Evolutionary conservation across 2,329 filamentous ascomycete genomes (phyloP).

Genomic region (Penicillium crustosum): DNA sequence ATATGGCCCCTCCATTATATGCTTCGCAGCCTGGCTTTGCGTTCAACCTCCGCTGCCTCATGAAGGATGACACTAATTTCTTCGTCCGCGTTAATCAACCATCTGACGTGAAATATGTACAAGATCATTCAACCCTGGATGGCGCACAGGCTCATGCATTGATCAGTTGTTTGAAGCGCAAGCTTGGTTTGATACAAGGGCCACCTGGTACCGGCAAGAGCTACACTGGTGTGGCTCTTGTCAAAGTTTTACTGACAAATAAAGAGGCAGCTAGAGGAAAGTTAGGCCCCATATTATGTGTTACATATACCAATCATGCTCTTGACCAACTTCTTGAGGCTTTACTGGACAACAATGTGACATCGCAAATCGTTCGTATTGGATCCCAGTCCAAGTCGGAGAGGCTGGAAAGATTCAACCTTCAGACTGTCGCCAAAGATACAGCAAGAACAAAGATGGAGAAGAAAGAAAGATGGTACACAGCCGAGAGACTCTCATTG

Average conservation of each 20-base stretch:
- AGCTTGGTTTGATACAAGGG: slow-evolving; percentile 29
- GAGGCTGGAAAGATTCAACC: slow-evolving; percentile 51
- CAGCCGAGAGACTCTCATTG: slow-evolving; percentile 16
- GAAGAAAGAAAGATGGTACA: slow-evolving; percentile 18
- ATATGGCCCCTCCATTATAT: slow-evolving; percentile 54
- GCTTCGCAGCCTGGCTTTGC: slow-evolving; percentile 49
- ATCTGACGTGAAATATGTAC: slow-evolving; percentile 19
- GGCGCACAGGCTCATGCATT: slow-evolving; percentile 24
- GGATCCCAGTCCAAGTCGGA: slow-evolving; percentile 60
- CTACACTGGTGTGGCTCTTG: slow-evolving; percentile 29
- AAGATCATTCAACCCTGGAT: slow-evolving; percentile 21
- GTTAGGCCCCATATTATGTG: slow-evolving; percentile 50
- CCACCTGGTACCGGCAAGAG: slow-evolving; percentile 33
- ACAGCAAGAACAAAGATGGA: slow-evolving; percentile 39
- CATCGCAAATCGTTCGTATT: slow-evolving; percentile 58
- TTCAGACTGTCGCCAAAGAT: slow-evolving; percentile 40
- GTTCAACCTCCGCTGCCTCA: slow-evolving; percentile 41
- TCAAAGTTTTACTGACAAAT: slow-evolving; percentile 32
- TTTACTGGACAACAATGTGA: slow-evolving; percentile 43
- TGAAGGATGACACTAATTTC: slow-evolving; percentile 26
- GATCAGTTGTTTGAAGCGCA: slow-evolving; percentile 16
- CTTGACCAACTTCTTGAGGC: slow-evolving; percentile 62
- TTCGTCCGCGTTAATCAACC: slow-evolving; percentile 14
- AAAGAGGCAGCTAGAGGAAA: slow-evolving; percentile 19
- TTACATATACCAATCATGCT: slow-evolving; percentile 56